Percentiles rank a stretch among this genome's conserved stretches.
Evolutionary conservation across 768 basidiomycete genomes (phyloP).

Genomic region (Favolaschia claudopus): DNA sequence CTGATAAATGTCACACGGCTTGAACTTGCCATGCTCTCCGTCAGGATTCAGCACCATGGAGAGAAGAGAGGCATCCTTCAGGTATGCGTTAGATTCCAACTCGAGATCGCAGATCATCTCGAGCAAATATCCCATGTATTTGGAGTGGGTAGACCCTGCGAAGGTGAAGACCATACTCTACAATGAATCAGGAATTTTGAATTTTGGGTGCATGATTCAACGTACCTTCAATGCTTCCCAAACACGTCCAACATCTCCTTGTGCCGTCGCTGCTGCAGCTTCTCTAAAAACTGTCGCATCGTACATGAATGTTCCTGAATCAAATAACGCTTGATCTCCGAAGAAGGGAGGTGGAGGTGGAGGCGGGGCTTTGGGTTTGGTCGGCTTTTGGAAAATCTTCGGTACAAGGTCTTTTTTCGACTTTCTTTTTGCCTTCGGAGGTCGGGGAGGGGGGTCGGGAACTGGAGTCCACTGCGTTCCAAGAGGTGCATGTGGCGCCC

Average conservation of each 20-base stretch:
- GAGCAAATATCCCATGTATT: conserved; percentile 42
- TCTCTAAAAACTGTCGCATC: conserved; percentile 7
- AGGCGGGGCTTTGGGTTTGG: not conserved
- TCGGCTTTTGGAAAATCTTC: not conserved
- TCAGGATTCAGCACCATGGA: conserved; percentile 38
- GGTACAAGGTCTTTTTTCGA: not conserved
- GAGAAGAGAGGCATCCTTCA: conserved; percentile 31
- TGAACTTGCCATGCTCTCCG: conserved; percentile 31
- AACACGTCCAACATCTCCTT: conserved; percentile 30
- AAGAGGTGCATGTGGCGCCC: not conserved
- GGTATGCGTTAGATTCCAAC: conserved; percentile 33
- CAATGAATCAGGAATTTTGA: not conserved
- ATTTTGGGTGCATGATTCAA: too few relatives aligned
- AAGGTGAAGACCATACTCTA: conserved; percentile 41
- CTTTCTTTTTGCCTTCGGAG: not conserved
- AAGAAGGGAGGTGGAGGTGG: not conserved
- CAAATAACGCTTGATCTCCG: not conserved
- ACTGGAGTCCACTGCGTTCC: not conserved
- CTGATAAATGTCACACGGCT: conserved; percentile 41
- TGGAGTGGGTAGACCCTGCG: conserved; percentile 40
- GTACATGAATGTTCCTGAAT: not conserved
- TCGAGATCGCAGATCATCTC: conserved; percentile 40
- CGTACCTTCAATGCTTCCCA: conserved; percentile 34
- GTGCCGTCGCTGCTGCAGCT: conserved; percentile 17
- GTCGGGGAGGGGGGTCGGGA: not conserved